These are phyloP conservation scores for Syzygium syzygioides DNA, from an alignment of 441 rosid species.

Conservation along the genomic window DNA sequence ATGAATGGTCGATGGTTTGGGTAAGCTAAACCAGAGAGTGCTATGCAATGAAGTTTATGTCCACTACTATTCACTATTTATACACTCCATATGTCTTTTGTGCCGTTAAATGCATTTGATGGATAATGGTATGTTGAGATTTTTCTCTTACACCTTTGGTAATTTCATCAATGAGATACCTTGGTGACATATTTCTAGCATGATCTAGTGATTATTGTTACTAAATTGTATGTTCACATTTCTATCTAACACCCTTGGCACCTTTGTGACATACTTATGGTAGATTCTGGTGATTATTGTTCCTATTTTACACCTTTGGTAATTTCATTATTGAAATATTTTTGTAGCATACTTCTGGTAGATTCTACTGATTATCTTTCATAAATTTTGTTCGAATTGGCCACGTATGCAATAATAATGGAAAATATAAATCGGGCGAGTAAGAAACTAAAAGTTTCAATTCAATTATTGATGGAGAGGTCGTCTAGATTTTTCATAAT, in stretches of 20 bases:
- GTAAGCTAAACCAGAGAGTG: background rate
- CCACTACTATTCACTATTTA: rapidly evolving
- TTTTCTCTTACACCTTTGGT: too few relatives aligned
- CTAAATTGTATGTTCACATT: too few relatives aligned
- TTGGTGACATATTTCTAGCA: too few relatives aligned
- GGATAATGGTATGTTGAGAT: background rate
- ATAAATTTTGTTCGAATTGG: too few relatives aligned
- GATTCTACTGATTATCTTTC: too few relatives aligned
- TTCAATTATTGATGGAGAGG: background rate
- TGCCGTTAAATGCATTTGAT: background rate
- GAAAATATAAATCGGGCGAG: background rate
- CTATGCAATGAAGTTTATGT: background rate
- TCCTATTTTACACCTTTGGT: background rate
- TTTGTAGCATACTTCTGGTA: too few relatives aligned
- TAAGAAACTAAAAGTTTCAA: background rate
- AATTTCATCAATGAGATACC: too few relatives aligned
- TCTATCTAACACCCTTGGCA: background rate
- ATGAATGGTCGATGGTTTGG: background rate
- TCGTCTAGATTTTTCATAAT: too few relatives aligned
- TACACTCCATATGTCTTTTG: background rate
- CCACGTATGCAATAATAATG: too few relatives aligned
- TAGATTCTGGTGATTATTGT: too few relatives aligned
- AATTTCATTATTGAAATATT: background rate
- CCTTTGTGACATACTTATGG: too few relatives aligned
- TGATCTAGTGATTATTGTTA: too few relatives aligned